Base-by-base conservation (phyloP, 2,329 filamentous ascomycete species). In the Torrubiella hemipterigena region DNA sequence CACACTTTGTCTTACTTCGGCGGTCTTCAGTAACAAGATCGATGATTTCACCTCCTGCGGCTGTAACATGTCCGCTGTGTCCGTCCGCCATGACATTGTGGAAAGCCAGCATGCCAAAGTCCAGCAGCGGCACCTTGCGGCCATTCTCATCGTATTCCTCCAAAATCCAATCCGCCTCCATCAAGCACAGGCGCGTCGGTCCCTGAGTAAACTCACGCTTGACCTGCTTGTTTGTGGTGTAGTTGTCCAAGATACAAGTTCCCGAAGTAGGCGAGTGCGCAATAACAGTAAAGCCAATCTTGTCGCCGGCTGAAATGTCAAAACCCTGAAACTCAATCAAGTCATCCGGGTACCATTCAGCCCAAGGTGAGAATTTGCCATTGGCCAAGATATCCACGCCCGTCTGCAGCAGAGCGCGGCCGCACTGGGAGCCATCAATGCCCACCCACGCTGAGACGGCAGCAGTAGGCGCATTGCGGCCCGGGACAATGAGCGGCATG, bases 201-300 rank as follows among this genome's bases (percentile, higher is more conserved):
- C 68, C 53, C 31, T 52, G 56, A 24, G 43, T 53, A 47, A 8
- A 22, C n/a, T 22, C 20, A 22, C n/a, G 20, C 20, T 8, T 8
- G n/a, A 22, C 20, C 8, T 22, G 20, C n/a, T 22, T n/a, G 8
- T n/a, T n/a, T 8, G 20, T 22, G n/a, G 20, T 22, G 8, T 8
- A 22, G 20, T 22, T 22, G 8, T 22, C 20, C 8, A 22, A 8
- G 8, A n/a, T 22, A 8, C 8, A 8, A 8, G 20, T 22, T n/a
- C 20, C 20, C 8, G 20, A 8, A n/a, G 20, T 22, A n/a, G 8
- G 8, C 20, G 20, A 22, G 8, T 8, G 8, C 8, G 20, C 20
- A 8, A 22, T n/a, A n/a, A 22, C 20, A 22, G 20, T 22, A 8
- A 22, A 22, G 8, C 20, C n/a, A n/a, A 22, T 8, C 8, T 8